A percentile compares a stretch with the other conserved stretches of the same genome.
Conservation (phyloP, 2,329 filamentous ascomycete species). For the Ophiostoma quercus region DNA sequence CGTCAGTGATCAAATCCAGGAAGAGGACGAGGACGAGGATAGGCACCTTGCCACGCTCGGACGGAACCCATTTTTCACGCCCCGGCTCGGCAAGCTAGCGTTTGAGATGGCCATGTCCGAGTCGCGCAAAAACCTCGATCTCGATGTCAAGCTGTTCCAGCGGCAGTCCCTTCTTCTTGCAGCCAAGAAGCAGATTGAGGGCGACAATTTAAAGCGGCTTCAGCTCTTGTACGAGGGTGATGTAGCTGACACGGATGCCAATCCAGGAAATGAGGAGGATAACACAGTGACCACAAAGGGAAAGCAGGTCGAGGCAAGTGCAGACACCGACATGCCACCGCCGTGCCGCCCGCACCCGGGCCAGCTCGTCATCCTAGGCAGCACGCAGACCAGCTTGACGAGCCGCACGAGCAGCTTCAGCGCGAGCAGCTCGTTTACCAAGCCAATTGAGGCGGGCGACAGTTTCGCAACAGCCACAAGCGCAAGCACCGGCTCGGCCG, state of each 20-base stretch:
- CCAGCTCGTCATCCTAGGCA: background rate
- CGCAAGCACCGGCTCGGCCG: background rate
- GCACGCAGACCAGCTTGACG: background rate
- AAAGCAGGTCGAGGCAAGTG: background rate
- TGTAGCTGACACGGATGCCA: background rate
- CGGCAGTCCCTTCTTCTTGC: conserved; percentile 27
- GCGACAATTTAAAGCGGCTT: background rate
- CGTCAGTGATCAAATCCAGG: background rate
- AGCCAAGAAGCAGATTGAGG: conserved; percentile 24
- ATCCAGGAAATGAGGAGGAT: background rate
- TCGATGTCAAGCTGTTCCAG: conserved; percentile 26
- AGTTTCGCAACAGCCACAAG: background rate
- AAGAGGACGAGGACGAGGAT: background rate
- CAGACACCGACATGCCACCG: background rate
- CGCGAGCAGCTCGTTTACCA: conserved; percentile 17
- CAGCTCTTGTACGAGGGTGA: background rate
- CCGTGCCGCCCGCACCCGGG: background rate
- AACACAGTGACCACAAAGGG: background rate
- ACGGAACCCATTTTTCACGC: conserved; percentile 14
- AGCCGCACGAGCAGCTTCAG: conserved; percentile 8
- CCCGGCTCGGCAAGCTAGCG: conserved; percentile 24
- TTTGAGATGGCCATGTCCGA: conserved; percentile 26
- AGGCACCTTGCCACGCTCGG: background rate
- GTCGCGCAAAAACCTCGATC: conserved; percentile 25
- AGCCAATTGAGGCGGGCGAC: background rate